Evolutionary conservation across 176 grass and related monocot species (phyloP), one percentile per base, ranked within the genome.

Genomic region (Hordeum marinum): DNA sequence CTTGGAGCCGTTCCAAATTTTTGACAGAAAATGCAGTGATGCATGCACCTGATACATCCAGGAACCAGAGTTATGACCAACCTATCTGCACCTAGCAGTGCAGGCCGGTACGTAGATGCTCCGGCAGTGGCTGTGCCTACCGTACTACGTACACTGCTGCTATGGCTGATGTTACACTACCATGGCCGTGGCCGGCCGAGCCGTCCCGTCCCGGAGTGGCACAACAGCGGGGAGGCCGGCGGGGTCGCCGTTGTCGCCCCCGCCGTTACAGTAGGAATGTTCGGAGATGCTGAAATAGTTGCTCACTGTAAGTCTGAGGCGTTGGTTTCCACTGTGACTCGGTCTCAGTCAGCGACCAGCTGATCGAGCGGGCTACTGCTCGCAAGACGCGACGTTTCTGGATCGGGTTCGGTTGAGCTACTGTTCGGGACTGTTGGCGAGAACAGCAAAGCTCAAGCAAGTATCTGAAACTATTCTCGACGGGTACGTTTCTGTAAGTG

Each of bases 111-210:
- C 43, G 43, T 46, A 46, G 11, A 46, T 46, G 13, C 43, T 46
- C 43, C 43, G 13, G 43, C 43, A 46, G 43, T 14, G 43, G 43
- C 43, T 46, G 43, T 42, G 41, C 41, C 10, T 42, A 42, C 10
- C 41, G 43, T 46, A 14, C 4, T 14, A 5, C 12, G 1, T 4
- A 34, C 32, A 34, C 39, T 40, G 43, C 43, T 46, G 9, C 43
- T 4, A 34, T 34, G 7, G 11, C 15, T n/a, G 63, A 69, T 69
- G 63, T 69, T 78, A 78, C 75, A 6, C 17, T 20, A 20, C 50
- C 14, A 25, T 46, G 29, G 63, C 86, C 27, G 80, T 46, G 29
- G 63, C 86, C 27, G 80, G 20, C 50, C 80, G 63, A 77, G 40
- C 57, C 48, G 86, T 83, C 76, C 65, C 36, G 24, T 64, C 57